Conservation (phyloP, 2,329 filamentous ascomycete genomes). For the Gaeumannomyces tritici region DNA sequence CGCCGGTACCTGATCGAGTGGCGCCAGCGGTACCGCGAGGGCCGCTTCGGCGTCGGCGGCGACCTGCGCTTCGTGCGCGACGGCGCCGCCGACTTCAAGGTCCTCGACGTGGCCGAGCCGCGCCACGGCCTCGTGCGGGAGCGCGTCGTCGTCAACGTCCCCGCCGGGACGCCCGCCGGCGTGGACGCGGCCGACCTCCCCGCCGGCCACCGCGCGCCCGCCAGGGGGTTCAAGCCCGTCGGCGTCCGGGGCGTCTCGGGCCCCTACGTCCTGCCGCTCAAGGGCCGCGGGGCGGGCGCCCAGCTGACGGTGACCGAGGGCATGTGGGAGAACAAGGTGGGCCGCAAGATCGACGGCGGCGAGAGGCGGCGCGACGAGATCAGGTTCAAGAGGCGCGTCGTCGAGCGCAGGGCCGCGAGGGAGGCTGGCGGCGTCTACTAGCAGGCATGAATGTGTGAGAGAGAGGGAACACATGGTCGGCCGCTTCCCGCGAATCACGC, state of each 20-base stretch:
- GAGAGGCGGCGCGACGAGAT: slow-evolving; percentile 83
- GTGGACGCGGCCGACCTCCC: slow-evolving; percentile 29
- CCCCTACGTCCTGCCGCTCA: slow-evolving; percentile 61
- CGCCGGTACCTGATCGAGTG: slow-evolving; percentile 80
- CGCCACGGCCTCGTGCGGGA: slow-evolving; percentile 9
- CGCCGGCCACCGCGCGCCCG: slow-evolving; percentile 21
- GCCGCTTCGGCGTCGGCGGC: slow-evolving; percentile 71
- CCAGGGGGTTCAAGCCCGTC: slow-evolving; percentile 57
- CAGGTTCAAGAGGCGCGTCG: slow-evolving; percentile 73
- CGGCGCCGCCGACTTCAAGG: slow-evolving; percentile 40
- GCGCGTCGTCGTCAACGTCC: slow-evolving; percentile 47
- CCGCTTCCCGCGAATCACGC: not conserved
- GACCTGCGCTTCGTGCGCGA: slow-evolving; percentile 64
- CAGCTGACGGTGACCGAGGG: slow-evolving; percentile 68
- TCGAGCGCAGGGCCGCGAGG: slow-evolving; percentile 61
- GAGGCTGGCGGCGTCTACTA: slow-evolving; percentile 15
- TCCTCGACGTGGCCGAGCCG: slow-evolving; percentile 28
- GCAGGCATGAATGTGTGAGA: not conserved
- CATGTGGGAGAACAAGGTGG: slow-evolving; percentile 83
- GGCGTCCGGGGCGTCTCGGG: slow-evolving; percentile 64
- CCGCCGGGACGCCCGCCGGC: slow-evolving; percentile 27
- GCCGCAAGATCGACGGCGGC: slow-evolving; percentile 91
- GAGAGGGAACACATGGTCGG: too few species aligned
- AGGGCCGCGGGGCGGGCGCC: slow-evolving; percentile 50
- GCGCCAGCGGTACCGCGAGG: slow-evolving; percentile 75